A percentile compares a stretch with the other conserved stretches of the same genome.
These are phyloP conservation scores for Amylostereum chailletii DNA, from an alignment of 1,284 basidiomycete species.

Conservation along the genomic window DNA sequence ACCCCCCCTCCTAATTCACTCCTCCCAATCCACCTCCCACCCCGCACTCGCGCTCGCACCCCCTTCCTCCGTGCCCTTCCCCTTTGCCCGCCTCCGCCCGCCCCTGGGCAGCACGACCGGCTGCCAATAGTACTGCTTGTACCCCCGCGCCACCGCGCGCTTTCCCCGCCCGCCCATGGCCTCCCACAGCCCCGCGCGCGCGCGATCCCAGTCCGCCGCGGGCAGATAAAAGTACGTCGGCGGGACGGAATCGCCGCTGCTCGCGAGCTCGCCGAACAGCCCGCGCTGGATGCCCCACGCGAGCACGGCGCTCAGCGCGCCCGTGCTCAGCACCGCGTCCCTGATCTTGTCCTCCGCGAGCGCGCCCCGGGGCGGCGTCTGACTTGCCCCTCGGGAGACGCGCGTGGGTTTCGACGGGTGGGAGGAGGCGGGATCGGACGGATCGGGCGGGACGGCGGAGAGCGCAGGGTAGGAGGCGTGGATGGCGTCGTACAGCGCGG, in stretches of 20 bases:
- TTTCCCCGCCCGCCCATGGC: slow-evolving; percentile 71
- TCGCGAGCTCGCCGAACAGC: slow-evolving; percentile 65
- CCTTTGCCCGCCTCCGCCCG: not conserved
- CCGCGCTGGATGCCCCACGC: slow-evolving; percentile 40
- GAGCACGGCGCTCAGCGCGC: slow-evolving; percentile 40
- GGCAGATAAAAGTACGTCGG: slow-evolving; percentile 73
- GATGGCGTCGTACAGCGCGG: slow-evolving; percentile 42
- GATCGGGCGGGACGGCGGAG: not conserved
- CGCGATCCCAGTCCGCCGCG: slow-evolving; percentile 58
- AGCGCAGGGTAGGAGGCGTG: slow-evolving; percentile 14
- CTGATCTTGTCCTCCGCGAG: slow-evolving; percentile 9
- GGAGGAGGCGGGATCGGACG: slow-evolving; percentile 13
- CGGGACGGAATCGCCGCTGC: slow-evolving; percentile 49
- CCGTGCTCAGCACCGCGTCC: slow-evolving; percentile 33
- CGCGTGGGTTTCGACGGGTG: slow-evolving; percentile 26
- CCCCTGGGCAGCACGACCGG: slow-evolving; percentile 26
- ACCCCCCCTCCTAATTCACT: slow-evolving; percentile 1
- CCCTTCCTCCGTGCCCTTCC: not conserved
- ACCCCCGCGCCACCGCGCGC: slow-evolving; percentile 66
- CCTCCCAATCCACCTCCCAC: slow-evolving; percentile 15
- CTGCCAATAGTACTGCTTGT: slow-evolving; percentile 74
- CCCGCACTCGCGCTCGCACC: not conserved
- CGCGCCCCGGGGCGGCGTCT: slow-evolving; percentile 30
- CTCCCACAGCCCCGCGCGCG: slow-evolving; percentile 53
- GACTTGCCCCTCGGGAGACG: slow-evolving; percentile 18